phyloP scores from a whole-genome alignment of 2,329 filamentous ascomycete species.

The Aspergillus unguis region DNA sequence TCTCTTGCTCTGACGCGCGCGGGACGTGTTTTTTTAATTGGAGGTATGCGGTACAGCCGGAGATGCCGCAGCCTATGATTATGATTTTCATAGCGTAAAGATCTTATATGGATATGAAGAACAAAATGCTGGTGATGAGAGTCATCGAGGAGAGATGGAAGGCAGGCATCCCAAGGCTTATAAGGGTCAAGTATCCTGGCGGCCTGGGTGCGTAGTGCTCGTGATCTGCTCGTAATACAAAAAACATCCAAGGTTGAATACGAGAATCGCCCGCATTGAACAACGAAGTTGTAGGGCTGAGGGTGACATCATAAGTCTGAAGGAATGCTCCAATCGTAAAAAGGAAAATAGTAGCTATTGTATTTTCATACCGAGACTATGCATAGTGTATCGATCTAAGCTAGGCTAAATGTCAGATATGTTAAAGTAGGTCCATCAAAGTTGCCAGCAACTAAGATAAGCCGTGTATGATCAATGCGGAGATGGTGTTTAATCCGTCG shows the following conservation, averaged over 20 bases:
- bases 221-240: background rate
- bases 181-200: no score
- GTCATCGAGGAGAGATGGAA: no score
- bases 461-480: background rate
- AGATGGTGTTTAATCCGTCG: conserved; percentile 24
- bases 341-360: background rate
- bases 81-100: conserved; percentile 38
- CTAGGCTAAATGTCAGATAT: conserved; percentile 2
- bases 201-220: background rate
- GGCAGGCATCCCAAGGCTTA: no score
- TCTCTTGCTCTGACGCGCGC: conserved; percentile 22
- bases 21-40: conserved; percentile 41
- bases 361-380: background rate
- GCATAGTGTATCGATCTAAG: conserved; percentile 2
- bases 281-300: background rate
- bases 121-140: no score
- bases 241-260: background rate
- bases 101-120: no score
- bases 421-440: conserved; percentile 1
- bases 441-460: conserved; percentile 28
- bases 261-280: background rate
- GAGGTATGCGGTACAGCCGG: conserved; percentile 40
- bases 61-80: conserved; percentile 45
- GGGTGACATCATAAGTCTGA: background rate
- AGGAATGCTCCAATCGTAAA: background rate